Evolutionary conservation across 176 grass and related monocot genomes (phyloP).

Genomic region (Zizania latifolia): DNA sequence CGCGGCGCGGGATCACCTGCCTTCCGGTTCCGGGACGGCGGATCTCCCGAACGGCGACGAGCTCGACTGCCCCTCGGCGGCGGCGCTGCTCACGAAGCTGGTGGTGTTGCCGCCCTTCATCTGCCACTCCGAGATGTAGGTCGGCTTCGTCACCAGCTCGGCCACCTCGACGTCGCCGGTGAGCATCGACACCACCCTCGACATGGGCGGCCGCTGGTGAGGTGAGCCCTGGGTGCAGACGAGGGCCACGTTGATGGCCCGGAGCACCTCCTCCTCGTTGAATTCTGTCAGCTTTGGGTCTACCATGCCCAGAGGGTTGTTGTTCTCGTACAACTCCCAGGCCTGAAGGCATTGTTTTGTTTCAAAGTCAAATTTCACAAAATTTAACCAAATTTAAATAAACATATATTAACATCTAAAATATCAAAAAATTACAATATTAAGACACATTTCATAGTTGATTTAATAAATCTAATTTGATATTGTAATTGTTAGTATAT

Average conservation of each 20-base stretch:
- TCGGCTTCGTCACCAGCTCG: slow-evolving; percentile 44
- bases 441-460: not conserved
- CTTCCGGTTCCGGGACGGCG: slow-evolving; percentile 25
- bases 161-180: slow-evolving; percentile 33
- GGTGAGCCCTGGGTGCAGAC: slow-evolving; percentile 66
- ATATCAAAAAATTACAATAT: no score
- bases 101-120: slow-evolving; percentile 41
- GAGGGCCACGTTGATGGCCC: slow-evolving; percentile 51
- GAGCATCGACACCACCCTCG: slow-evolving; percentile 59
- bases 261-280: slow-evolving; percentile 34
- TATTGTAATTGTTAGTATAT: not conserved
- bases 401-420: no score
- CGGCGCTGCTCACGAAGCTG: slow-evolving; percentile 23
- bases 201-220: slow-evolving; percentile 60
- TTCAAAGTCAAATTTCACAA: no score
- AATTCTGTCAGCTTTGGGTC: slow-evolving; percentile 40
- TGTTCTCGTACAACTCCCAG: slow-evolving; percentile 59
- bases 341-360: slow-evolving; percentile 42
- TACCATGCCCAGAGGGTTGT: slow-evolving; percentile 38
- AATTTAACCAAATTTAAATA: no score
- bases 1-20: slow-evolving; percentile 15
- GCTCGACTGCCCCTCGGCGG: slow-evolving; percentile 17
- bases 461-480: no score
- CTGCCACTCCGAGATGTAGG: slow-evolving; percentile 72
- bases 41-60: slow-evolving; percentile 26